Percentiles rank a stretch among this genome's conserved stretches.
These are phyloP conservation scores for Crataegus laevigata DNA, from an alignment of 306 rosid species.

Conservation along the genomic window DNA sequence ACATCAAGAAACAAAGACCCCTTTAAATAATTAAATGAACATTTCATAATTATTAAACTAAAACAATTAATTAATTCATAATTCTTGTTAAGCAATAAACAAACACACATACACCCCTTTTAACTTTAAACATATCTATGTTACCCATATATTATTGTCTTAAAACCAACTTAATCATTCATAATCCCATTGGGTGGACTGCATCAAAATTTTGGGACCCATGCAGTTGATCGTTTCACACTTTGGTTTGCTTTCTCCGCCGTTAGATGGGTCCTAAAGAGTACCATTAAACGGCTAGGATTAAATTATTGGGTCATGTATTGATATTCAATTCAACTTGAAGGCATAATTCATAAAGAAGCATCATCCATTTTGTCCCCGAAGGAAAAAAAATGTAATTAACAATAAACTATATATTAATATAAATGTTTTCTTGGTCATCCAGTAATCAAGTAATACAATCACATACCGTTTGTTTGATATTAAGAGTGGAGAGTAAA, in stretches of 20 bases:
- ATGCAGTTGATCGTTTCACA: conserved; percentile 19
- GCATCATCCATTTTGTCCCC: conserved; percentile 38
- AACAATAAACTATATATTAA: no score
- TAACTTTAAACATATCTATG: conserved; percentile 16
- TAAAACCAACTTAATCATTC: conserved; percentile 31
- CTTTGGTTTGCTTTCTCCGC: conserved; percentile 33
- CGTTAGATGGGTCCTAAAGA: conserved; percentile 44
- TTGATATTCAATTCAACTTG: conserved; percentile 11
- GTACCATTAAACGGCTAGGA: conserved; percentile 32
- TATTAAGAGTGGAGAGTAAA: not conserved
- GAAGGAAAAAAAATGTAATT: conserved; percentile 7
- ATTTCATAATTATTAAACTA: not conserved
- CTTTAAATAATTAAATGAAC: not conserved
- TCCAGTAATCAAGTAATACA: not conserved
- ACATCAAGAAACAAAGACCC: conserved; percentile 10
- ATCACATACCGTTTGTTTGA: not conserved
- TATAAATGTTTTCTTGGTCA: not conserved
- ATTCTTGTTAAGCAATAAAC: conserved; percentile 3
- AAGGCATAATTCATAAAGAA: conserved; percentile 22
- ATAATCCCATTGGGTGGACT: conserved; percentile 43
- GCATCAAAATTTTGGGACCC: conserved; percentile 56
- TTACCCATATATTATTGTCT: conserved; percentile 28
- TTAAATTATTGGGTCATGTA: not conserved
- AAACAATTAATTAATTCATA: not conserved
- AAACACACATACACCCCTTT: conserved; percentile 3